These are phyloP conservation scores for Solanum neorickii DNA, from an alignment of 257 asterid species.

Conservation along the genomic window DNA sequence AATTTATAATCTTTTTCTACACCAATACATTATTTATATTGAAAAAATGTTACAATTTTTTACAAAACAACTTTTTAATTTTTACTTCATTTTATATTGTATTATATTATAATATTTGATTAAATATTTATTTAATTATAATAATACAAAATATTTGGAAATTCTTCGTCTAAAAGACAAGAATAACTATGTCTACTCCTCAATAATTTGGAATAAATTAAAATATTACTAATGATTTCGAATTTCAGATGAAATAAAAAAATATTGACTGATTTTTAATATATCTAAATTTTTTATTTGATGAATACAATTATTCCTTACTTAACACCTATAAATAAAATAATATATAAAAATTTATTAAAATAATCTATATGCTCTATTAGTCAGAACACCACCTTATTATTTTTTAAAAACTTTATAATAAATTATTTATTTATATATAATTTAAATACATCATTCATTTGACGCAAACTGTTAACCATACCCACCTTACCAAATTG, in stretches of 20 bases:
- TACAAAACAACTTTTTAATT: too few species aligned
- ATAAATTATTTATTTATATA: neutral
- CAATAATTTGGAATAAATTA: neutral
- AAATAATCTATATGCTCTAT: neutral
- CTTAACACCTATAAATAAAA: neutral
- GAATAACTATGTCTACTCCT: neutral
- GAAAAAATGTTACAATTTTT: too few species aligned
- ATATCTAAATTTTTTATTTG: neutral
- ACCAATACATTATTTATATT: neutral
- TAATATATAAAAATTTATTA: neutral
- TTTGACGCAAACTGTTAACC: neutral
- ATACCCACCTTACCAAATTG: neutral
- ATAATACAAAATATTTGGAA: neutral
- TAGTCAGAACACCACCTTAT: neutral
- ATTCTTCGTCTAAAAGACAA: neutral
- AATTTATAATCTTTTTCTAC: neutral
- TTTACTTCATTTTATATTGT: too few species aligned
- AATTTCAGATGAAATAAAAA: neutral
- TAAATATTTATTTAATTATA: neutral
- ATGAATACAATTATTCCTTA: neutral
- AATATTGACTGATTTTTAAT: neutral
- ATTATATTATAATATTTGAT: neutral
- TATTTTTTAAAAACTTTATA: neutral
- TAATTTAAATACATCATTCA: neutral
- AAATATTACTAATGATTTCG: neutral